A percentile compares a stretch with the other conserved stretches of the same genome.
These are phyloP conservation scores for Pestalotiopsis sp. DNA, from an alignment of 2,329 filamentous ascomycete genomes.

Conservation along the genomic window DNA sequence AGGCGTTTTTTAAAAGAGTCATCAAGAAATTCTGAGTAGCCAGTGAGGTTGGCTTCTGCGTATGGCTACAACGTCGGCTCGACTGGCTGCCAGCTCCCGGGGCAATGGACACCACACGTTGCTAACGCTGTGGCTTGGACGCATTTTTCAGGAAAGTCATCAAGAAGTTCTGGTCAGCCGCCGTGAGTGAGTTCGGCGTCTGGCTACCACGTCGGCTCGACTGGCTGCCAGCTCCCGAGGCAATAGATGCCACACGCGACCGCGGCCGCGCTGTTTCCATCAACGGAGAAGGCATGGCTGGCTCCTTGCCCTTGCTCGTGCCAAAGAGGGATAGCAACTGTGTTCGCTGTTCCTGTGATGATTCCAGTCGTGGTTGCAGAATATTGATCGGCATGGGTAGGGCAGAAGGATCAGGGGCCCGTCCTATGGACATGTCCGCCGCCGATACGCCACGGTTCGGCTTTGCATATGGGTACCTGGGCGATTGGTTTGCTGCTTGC, in stretches of 20 bases:
- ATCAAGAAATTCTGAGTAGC: slow-evolving; percentile 78
- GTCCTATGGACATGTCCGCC: slow-evolving; percentile 27
- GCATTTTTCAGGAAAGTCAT: slow-evolving; percentile 71
- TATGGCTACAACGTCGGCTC: slow-evolving; percentile 49
- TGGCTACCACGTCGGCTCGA: slow-evolving; percentile 47
- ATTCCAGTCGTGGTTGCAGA: slow-evolving; percentile 36
- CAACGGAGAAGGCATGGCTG: slow-evolving; percentile 21
- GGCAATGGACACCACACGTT: slow-evolving; percentile 45
- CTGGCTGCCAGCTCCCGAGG: slow-evolving; percentile 39
- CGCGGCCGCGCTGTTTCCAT: slow-evolving; percentile 24
- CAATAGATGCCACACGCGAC: slow-evolving; percentile 48
- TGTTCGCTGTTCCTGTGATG: slow-evolving; percentile 23
- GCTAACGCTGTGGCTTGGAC: slow-evolving; percentile 32
- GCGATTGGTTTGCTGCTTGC: background rate
- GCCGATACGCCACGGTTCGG: slow-evolving; percentile 21
- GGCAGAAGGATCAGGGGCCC: slow-evolving; percentile 29
- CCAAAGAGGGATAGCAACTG: slow-evolving; percentile 10
- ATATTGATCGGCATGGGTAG: slow-evolving; percentile 28
- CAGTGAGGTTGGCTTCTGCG: slow-evolving; percentile 58
- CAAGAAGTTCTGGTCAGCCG: slow-evolving; percentile 76
- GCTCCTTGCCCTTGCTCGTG: slow-evolving; percentile 30
- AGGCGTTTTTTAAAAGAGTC: slow-evolving; percentile 68
- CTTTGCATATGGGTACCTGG: slow-evolving; percentile 14
- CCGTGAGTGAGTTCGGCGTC: slow-evolving; percentile 57
- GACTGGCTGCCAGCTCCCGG: slow-evolving; percentile 38